phyloP scores from a whole-genome alignment of 768 basidiomycete species.

The Terana coerulea region DNA sequence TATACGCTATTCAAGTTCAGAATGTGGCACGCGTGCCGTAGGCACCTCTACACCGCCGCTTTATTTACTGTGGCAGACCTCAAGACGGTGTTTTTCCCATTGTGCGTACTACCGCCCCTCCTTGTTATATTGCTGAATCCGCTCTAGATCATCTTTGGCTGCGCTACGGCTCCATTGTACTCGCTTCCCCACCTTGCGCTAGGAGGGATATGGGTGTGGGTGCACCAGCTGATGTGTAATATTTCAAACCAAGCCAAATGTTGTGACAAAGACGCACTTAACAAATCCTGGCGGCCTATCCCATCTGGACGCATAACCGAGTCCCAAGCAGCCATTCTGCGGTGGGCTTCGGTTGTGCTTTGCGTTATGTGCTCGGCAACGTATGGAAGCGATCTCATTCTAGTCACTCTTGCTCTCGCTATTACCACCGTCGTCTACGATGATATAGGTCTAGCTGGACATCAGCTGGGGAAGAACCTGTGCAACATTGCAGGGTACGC shows the following conservation, averaged over 20 bases:
- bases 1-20: no score
- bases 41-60: slow-evolving; percentile 17
- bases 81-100: slow-evolving; percentile 22
- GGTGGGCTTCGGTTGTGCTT: slow-evolving; percentile 25
- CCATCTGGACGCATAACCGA: slow-evolving; percentile 27
- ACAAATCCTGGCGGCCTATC: slow-evolving; percentile 31
- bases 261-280: slow-evolving; percentile 25
- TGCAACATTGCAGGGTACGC: slow-evolving; percentile 8
- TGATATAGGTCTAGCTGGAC: slow-evolving; percentile 17
- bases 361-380: slow-evolving; percentile 22
- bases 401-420: slow-evolving; percentile 15
- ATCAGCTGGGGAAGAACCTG: slow-evolving; percentile 10
- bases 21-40: no score
- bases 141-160: slow-evolving; percentile 11
- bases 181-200: slow-evolving; percentile 8
- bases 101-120: slow-evolving; percentile 8
- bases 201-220: slow-evolving; percentile 27
- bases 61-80: slow-evolving; percentile 25
- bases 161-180: slow-evolving; percentile 14
- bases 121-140: background rate
- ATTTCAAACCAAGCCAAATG: slow-evolving; percentile 28
- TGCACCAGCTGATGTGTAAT: slow-evolving; percentile 28
- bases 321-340: slow-evolving; percentile 17
- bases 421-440: slow-evolving; percentile 17
- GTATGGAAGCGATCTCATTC: slow-evolving; percentile 17